Conservation (phyloP, 2,329 filamentous ascomycete species). For the Colletotrichum sp. region DNA sequence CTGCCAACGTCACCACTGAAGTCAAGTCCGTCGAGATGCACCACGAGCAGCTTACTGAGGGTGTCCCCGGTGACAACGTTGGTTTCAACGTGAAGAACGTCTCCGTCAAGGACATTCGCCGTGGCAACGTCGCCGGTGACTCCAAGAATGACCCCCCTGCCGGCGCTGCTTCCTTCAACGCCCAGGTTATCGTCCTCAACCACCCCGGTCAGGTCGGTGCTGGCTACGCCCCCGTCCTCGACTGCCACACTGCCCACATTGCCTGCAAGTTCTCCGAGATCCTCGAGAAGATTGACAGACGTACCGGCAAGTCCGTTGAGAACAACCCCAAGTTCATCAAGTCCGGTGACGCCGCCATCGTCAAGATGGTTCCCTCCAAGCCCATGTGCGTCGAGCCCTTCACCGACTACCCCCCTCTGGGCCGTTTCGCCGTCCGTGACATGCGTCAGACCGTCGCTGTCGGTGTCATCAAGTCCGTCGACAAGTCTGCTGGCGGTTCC, state of each 20-base stretch:
- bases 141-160: slow-evolving; percentile 98
- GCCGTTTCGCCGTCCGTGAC: slow-evolving; percentile 99
- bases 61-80: slow-evolving; percentile 99
- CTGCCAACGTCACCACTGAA: slow-evolving; percentile 99
- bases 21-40: slow-evolving; percentile 99
- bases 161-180: slow-evolving; percentile 93
- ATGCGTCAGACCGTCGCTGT: slow-evolving; percentile 92
- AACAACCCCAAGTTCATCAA: slow-evolving; percentile 98
- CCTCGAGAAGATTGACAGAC: slow-evolving; percentile 99
- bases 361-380: slow-evolving; percentile 99
- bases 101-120: slow-evolving; percentile 99
- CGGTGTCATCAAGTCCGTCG: slow-evolving; percentile 92
- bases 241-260: slow-evolving; percentile 99
- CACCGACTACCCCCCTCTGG: slow-evolving; percentile 99
- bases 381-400: slow-evolving; percentile 99
- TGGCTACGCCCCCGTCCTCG: slow-evolving; percentile 98
- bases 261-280: slow-evolving; percentile 99
- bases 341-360: slow-evolving; percentile 99
- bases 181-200: slow-evolving; percentile 99
- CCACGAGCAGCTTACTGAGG: slow-evolving; percentile 97
- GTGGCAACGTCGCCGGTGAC: slow-evolving; percentile 99
- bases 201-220: slow-evolving; percentile 99
- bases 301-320: slow-evolving; percentile 98
- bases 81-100: slow-evolving; percentile 99
- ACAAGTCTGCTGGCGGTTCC: slow-evolving; percentile 61